Evolutionary conservation across 2,329 filamentous ascomycete genomes (phyloP), one percentile per base, ranked within the genome.

Genomic region (Alternaria solani): DNA sequence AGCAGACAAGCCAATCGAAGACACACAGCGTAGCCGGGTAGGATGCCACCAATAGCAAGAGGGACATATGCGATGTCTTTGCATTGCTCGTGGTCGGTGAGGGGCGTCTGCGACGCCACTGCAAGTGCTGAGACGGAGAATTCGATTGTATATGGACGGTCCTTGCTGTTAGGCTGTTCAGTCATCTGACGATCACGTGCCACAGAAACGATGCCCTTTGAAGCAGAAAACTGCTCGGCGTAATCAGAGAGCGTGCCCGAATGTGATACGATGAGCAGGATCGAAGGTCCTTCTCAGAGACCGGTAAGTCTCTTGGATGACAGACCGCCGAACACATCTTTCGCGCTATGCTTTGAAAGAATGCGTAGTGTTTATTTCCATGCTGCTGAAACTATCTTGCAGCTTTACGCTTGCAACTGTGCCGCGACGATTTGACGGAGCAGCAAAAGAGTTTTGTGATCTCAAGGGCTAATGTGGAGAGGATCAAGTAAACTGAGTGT

Each of bases 21-120:
- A 64, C 53, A 28, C 57, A 53, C 59, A 7, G 30, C 36, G 23
- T 57, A 54, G 4, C 59, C 42, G 5, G 62, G 59, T n/a, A 64
- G 36, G 11, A 64, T 41, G 1, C 36, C 43, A 16, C 41, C 49
- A 8, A 60, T 9, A 12, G 54, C 18, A 20, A 64, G 16, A n/a
- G 30, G 34, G 9, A 59, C 7, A 4, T 25, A 36, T 18, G 28
- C 30, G 12, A 30, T 14, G 2, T 20, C 12, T n/a, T 36, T 11
- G n/a, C n/a, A 20, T 14, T 46, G 18, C 26, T 28, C 32, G 11
- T 38, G 43, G 12, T 7, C 8, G 11, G 55, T 12, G 7, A 25
- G 43, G 23, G 60, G 51, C 5, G 34, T 9, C 8, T 55, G 48
- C 8, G 59, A 62, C 18, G 49, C 56, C 7, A 46, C 56, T 14